Evolutionary conservation across 2,329 filamentous ascomycete genomes (phyloP).

Genomic region (Penicillium brasilianum): DNA sequence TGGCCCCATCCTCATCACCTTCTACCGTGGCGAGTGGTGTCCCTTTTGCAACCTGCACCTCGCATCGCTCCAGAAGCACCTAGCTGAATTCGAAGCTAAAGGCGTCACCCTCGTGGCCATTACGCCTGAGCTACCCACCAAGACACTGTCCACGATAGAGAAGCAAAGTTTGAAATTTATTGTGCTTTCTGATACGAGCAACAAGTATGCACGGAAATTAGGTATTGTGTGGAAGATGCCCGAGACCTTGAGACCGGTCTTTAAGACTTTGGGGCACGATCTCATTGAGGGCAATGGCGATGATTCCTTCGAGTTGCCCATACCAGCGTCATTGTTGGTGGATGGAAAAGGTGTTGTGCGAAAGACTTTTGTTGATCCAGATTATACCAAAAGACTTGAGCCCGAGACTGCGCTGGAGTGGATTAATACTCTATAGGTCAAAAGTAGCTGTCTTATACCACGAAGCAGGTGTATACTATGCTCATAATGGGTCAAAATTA

Average conservation of each 20-base stretch:
- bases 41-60: conserved; percentile 8
- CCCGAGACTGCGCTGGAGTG: conserved; percentile 9
- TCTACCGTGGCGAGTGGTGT: conserved; percentile 8
- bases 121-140: conserved; percentile 7
- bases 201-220: conserved; percentile 1
- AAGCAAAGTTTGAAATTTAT: conserved; percentile 4
- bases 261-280: conserved; percentile 1
- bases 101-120: conserved; percentile 6
- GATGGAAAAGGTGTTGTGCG: conserved; percentile 8
- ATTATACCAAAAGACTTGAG: conserved; percentile 1
- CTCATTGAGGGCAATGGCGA: conserved; percentile 5
- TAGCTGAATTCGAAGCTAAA: conserved; percentile 6
- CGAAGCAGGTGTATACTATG: neutral
- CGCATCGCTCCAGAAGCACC: conserved; percentile 2
- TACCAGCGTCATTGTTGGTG: conserved; percentile 6
- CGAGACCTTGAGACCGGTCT: conserved; percentile 4
- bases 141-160: conserved; percentile 5
- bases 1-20: conserved; percentile 7
- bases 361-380: conserved; percentile 7
- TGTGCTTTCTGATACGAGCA: conserved; percentile 7
- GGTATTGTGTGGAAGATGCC: conserved; percentile 4
- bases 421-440: conserved; percentile 1
- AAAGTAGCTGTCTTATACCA: neutral
- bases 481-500: neutral
- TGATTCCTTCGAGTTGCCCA: conserved; percentile 5